Evolutionary conservation across 192 early-diverging fungal genomes (phyloP).

Genomic region (Umbelopsis sp.): DNA sequence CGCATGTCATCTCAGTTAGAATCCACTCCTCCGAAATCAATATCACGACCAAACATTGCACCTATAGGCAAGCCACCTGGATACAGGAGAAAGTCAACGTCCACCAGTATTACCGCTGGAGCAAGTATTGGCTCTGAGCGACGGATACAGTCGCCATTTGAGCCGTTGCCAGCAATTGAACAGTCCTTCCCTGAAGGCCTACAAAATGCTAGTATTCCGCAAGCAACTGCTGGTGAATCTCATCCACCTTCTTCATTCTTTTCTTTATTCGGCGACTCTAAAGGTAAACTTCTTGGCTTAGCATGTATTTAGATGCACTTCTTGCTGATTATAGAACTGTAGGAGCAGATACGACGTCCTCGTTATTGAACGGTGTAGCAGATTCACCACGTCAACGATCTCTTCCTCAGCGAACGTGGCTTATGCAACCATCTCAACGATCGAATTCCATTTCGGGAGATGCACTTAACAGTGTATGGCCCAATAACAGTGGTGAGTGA

Average conservation of each 20-base stretch:
- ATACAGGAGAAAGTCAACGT: conserved; percentile 20
- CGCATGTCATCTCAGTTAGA: conserved; percentile 17
- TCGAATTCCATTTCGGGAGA: conserved; percentile 1
- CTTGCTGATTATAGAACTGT: background rate
- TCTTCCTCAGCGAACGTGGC: background rate
- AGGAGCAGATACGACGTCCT: background rate
- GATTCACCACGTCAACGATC: conserved; percentile 4
- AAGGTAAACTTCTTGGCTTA: background rate
- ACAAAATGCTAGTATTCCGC: background rate
- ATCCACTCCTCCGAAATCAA: background rate
- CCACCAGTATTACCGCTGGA: background rate
- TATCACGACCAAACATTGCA: conserved; percentile 2
- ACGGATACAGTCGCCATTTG: conserved; percentile 4
- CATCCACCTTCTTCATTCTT: conserved; percentile 3
- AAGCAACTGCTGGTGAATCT: conserved; percentile 1
- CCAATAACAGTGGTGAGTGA: background rate
- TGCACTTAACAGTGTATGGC: conserved; percentile 1
- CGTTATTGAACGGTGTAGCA: conserved; percentile 7
- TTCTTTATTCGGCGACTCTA: conserved; percentile 16
- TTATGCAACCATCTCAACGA: conserved; percentile 9
- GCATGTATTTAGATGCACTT: background rate
- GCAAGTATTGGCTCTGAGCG: conserved; percentile 8
- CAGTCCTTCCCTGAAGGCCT: background rate
- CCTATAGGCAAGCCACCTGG: conserved; percentile 28
- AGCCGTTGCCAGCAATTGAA: background rate